phyloP scores from a whole-genome alignment of 2,329 filamentous ascomycete genomes.

The Hypoxylon rubiginosum region DNA sequence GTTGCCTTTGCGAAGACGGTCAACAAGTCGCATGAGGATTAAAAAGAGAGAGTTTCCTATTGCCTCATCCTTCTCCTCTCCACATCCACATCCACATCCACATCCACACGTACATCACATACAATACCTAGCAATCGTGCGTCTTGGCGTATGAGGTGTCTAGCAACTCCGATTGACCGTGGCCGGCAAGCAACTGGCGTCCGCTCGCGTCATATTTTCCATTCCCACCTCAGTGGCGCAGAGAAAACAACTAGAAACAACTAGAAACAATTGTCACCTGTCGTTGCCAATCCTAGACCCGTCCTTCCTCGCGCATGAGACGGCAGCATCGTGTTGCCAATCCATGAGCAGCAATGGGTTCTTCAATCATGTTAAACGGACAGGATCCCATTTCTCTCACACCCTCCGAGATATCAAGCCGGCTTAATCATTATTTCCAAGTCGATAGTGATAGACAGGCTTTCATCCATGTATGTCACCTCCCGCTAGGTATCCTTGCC shows the following conservation, averaged over 20 bases:
- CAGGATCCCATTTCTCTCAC: conserved; percentile 37
- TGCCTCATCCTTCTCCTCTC: conserved; percentile 4
- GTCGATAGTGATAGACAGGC: conserved; percentile 47
- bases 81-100: too few species aligned
- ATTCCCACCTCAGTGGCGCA: not conserved
- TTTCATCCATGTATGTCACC: conserved; percentile 48
- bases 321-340: conserved; percentile 4
- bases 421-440: conserved; percentile 48
- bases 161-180: not conserved
- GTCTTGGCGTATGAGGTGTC: not conserved
- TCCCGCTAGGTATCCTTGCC: not conserved
- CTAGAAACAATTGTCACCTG: not conserved
- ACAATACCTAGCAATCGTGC: not conserved
- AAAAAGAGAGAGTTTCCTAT: conserved; percentile 6
- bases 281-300: not conserved
- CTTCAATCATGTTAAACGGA: conserved; percentile 45
- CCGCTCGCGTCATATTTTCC: not conserved
- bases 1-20: not conserved
- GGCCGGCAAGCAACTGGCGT: not conserved
- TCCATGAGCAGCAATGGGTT: conserved; percentile 28
- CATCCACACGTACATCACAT: not conserved
- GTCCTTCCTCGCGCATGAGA: not conserved
- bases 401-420: conserved; percentile 32
- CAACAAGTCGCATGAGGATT: conserved; percentile 9
- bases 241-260: not conserved